phyloP scores from a whole-genome alignment of 2,329 filamentous ascomycete genomes.

The Colletotrichum abscissum region DNA sequence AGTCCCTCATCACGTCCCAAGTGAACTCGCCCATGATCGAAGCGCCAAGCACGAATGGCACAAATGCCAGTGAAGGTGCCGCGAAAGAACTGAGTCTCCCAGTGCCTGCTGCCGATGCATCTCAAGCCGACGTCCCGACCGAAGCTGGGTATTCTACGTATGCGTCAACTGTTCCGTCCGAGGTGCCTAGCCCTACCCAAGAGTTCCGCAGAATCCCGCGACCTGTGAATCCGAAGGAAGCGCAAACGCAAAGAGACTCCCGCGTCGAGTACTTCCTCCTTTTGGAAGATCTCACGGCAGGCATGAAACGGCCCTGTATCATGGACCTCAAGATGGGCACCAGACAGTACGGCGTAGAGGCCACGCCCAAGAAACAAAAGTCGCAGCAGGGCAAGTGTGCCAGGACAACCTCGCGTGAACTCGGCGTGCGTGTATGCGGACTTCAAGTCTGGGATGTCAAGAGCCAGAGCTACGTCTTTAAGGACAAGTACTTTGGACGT shows the following conservation, averaged over 20 bases:
- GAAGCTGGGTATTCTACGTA: slow-evolving; percentile 20
- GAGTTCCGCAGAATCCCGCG: slow-evolving; percentile 61
- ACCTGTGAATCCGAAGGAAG: slow-evolving; percentile 82
- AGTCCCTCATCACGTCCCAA: slow-evolving; percentile 24
- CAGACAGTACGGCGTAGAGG: slow-evolving; percentile 94
- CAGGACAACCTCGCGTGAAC: slow-evolving; percentile 87
- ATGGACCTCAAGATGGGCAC: slow-evolving; percentile 99
- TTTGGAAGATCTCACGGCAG: slow-evolving; percentile 92
- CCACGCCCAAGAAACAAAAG: slow-evolving; percentile 88
- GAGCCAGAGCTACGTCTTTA: slow-evolving; percentile 88
- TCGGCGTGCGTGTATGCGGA: slow-evolving; percentile 94
- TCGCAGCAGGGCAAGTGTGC: slow-evolving; percentile 95
- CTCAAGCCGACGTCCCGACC: slow-evolving; percentile 8
- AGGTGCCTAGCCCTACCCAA: slow-evolving; percentile 49
- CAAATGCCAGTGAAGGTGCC: neutral
- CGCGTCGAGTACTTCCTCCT: slow-evolving; percentile 94
- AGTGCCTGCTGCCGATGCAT: slow-evolving; percentile 2
- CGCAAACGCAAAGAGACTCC: slow-evolving; percentile 69
- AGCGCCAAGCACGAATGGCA: slow-evolving; percentile 23
- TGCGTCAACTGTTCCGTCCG: slow-evolving; percentile 42
- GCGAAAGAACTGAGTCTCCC: slow-evolving; percentile 20
- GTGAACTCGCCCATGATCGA: slow-evolving; percentile 34
- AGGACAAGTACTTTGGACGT: slow-evolving; percentile 97
- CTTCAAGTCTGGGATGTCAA: slow-evolving; percentile 95
- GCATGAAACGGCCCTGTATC: slow-evolving; percentile 96